These are phyloP conservation scores for Phytophthora ramorum DNA, from an alignment of 352 stramenopile genomes.

Conservation along the genomic window DNA sequence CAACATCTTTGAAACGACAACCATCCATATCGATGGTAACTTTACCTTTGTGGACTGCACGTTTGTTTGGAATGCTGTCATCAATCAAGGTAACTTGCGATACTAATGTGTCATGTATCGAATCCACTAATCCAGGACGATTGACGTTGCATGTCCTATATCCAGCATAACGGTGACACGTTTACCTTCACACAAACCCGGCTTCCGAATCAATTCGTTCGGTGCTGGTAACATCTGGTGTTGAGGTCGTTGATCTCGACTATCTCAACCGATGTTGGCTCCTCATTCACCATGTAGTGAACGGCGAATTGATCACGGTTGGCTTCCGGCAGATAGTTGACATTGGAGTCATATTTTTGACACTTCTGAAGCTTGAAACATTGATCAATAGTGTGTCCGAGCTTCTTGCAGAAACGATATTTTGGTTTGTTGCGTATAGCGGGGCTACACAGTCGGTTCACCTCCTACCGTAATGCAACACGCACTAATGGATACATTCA, in stretches of 20 bases:
- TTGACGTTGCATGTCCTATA: not conserved
- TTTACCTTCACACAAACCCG: not conserved
- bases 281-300: not conserved
- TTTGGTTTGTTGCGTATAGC: not conserved
- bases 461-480: too few species aligned
- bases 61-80: not conserved
- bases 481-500: too few species aligned
- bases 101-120: not conserved
- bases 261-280: not conserved
- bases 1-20: conserved; percentile 6
- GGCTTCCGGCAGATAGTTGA: not conserved
- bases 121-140: not conserved
- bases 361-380: not conserved
- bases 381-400: not conserved
- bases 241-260: not conserved
- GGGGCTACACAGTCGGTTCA: too few species aligned
- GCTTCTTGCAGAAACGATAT: too few species aligned
- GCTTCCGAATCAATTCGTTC: not conserved
- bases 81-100: not conserved
- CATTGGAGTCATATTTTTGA: not conserved
- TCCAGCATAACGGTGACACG: not conserved
- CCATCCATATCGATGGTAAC: not conserved
- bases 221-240: not conserved
- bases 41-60: not conserved
- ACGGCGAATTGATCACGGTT: not conserved